Conservation (phyloP, 2,329 filamentous ascomycete genomes). For the Cylindrodendrum hubeiense region DNA sequence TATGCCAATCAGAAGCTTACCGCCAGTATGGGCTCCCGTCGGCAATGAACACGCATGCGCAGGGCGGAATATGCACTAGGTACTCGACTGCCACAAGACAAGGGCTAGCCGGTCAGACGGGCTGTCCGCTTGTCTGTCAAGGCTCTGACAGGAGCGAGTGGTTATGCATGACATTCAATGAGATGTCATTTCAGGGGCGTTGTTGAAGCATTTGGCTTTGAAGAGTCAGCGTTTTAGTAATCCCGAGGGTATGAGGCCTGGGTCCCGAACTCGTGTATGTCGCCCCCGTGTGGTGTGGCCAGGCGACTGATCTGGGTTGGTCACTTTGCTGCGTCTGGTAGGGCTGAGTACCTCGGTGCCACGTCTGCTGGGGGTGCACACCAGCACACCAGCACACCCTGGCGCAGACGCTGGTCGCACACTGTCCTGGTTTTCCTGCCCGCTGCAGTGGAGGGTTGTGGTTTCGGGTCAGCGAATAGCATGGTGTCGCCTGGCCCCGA, state of each 20-base stretch:
- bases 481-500: slow-evolving; percentile 14
- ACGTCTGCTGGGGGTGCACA: slow-evolving; percentile 40
- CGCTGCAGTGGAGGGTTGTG: slow-evolving; percentile 6
- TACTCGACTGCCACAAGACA: slow-evolving; percentile 15
- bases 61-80: slow-evolving; percentile 10
- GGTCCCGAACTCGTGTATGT: neutral
- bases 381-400: slow-evolving; percentile 5
- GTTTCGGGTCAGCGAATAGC: slow-evolving; percentile 2
- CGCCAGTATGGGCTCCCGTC: slow-evolving; percentile 13
- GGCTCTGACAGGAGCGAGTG: neutral
- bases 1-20: slow-evolving; percentile 14
- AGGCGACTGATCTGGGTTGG: slow-evolving; percentile 7
- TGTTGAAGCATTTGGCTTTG: neutral
- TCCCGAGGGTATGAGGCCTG: slow-evolving; percentile 1
- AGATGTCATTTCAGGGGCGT: neutral
- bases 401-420: slow-evolving; percentile 30
- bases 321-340: slow-evolving; percentile 33
- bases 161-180: slow-evolving; percentile 10
- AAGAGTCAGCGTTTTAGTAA: slow-evolving; percentile 16
- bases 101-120: slow-evolving; percentile 23
- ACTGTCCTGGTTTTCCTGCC: slow-evolving; percentile 8
- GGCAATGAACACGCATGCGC: neutral
- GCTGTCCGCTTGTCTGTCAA: slow-evolving; percentile 8
- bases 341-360: slow-evolving; percentile 44
- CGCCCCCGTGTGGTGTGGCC: neutral